A percentile compares a stretch with the other conserved stretches of the same genome.
These are phyloP conservation scores for Talaromyces sp. DNA, from an alignment of 2,329 filamentous ascomycete genomes.

Conservation along the genomic window DNA sequence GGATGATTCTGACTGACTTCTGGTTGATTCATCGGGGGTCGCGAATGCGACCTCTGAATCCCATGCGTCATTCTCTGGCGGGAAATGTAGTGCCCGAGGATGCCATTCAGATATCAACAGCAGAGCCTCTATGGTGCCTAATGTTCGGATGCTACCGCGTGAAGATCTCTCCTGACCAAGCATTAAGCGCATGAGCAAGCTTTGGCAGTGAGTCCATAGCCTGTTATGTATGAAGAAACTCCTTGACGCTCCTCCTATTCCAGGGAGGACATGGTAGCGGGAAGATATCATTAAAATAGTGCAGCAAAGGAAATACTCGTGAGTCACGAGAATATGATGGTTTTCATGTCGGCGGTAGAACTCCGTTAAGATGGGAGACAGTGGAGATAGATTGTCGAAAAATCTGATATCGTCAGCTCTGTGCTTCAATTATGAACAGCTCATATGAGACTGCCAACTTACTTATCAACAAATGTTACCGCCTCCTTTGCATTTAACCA, in stretches of 20 bases:
- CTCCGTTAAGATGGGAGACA: slow-evolving; percentile 51
- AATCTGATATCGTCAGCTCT: slow-evolving; percentile 32
- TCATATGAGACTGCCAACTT: slow-evolving; percentile 20
- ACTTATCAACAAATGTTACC: slow-evolving; percentile 50
- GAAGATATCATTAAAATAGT: slow-evolving; percentile 56
- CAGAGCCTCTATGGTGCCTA: slow-evolving; percentile 54
- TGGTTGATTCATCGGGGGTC: slow-evolving; percentile 28
- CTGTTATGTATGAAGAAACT: slow-evolving; percentile 52
- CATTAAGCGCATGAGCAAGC: slow-evolving; percentile 52
- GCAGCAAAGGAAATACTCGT: slow-evolving; percentile 53
- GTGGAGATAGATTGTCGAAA: slow-evolving; percentile 48
- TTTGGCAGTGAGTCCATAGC: slow-evolving; percentile 54
- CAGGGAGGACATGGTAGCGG: slow-evolving; percentile 45
- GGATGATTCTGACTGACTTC: slow-evolving; percentile 33
- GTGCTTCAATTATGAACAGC: too few species aligned
- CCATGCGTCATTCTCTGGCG: slow-evolving; percentile 54
- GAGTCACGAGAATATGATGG: slow-evolving; percentile 49
- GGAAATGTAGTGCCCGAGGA: slow-evolving; percentile 53
- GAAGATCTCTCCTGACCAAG: slow-evolving; percentile 53
- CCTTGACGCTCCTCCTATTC: slow-evolving; percentile 43
- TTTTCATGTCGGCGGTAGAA: slow-evolving; percentile 50
- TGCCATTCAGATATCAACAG: slow-evolving; percentile 56
- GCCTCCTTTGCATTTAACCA: slow-evolving; percentile 56
- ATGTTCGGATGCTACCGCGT: slow-evolving; percentile 48
- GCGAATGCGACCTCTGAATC: slow-evolving; percentile 50